These are phyloP conservation scores for Pluteus cervinus DNA, from an alignment of 768 basidiomycete species.

Conservation along the genomic window DNA sequence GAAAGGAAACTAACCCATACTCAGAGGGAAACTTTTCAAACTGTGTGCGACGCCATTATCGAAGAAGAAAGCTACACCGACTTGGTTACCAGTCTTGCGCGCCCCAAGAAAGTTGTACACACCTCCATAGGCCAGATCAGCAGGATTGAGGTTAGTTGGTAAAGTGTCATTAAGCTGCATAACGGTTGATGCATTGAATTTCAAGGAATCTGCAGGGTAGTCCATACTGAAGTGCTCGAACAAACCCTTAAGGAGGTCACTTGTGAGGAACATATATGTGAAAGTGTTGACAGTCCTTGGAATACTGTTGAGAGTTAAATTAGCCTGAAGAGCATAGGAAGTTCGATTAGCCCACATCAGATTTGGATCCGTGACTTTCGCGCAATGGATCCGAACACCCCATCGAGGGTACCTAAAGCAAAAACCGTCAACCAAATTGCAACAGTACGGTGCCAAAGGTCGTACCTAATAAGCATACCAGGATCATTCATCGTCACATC, in stretches of 20 bases:
- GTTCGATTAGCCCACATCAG: constrained; percentile 1
- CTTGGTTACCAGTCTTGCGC: neutral
- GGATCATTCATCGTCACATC: constrained; percentile 18
- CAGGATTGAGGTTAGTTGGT: constrained; percentile 16
- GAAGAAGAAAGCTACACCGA: constrained; percentile 20
- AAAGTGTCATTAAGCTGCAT: constrained; percentile 17
- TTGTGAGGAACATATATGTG: constrained; percentile 31
- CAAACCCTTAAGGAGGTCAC: constrained; percentile 21
- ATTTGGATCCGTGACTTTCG: constrained; percentile 21
- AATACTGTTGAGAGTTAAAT: constrained; percentile 3
- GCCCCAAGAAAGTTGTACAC: neutral
- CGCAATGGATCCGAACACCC: constrained; percentile 33
- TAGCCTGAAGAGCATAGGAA: too few species aligned
- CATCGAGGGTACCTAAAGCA: constrained; percentile 28
- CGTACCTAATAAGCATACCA: constrained; percentile 22
- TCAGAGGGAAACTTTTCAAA: constrained; percentile 14
- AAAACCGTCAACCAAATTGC: neutral
- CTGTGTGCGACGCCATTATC: constrained; percentile 28
- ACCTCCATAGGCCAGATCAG: constrained; percentile 20
- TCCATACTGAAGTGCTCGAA: constrained; percentile 26
- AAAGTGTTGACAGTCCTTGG: constrained; percentile 14
- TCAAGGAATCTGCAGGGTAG: constrained; percentile 19
- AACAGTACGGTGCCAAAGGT: neutral
- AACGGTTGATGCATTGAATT: constrained; percentile 14
- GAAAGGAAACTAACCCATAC: too few species aligned